phyloP scores from a whole-genome alignment of 257 asterid genomes.

The Solanum clarkiae region DNA sequence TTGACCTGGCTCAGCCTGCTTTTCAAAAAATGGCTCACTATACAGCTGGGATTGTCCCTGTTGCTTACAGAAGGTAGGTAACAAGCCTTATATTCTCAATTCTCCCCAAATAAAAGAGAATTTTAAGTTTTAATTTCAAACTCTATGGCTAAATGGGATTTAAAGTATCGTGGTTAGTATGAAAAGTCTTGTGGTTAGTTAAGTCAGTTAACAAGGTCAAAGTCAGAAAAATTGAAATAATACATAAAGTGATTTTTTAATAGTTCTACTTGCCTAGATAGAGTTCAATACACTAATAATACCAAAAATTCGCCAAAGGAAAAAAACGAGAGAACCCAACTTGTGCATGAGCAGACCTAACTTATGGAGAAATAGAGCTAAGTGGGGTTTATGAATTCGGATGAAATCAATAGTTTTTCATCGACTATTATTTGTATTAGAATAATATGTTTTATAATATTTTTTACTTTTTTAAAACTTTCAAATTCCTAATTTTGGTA shows the following conservation, averaged over 20 bases:
- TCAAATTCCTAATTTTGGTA: too few relatives aligned
- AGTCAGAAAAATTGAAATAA: not conserved
- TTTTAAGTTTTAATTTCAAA: too few relatives aligned
- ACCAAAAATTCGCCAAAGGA: not conserved
- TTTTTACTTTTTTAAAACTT: too few relatives aligned
- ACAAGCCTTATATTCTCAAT: too few relatives aligned
- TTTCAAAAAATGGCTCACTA: slow-evolving; percentile 21
- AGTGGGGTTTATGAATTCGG: too few relatives aligned
- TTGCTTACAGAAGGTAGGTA: slow-evolving; percentile 30
- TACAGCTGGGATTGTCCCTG: slow-evolving; percentile 29
- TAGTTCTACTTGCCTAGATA: not conserved
- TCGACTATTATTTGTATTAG: too few relatives aligned
- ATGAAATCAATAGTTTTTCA: too few relatives aligned
- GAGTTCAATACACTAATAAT: not conserved
- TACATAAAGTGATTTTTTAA: too few relatives aligned
- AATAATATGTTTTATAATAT: too few relatives aligned
- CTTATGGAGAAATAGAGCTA: not conserved
- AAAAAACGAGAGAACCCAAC: not conserved
- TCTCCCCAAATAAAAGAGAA: too few relatives aligned
- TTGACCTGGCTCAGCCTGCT: slow-evolving; percentile 34
- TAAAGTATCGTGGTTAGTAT: too few relatives aligned
- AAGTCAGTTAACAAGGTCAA: not conserved
- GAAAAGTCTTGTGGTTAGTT: not conserved
- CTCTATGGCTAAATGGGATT: too few relatives aligned
- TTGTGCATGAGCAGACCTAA: not conserved